Conservation (phyloP, 257 asterid species). For the Perilla frutescens region DNA sequence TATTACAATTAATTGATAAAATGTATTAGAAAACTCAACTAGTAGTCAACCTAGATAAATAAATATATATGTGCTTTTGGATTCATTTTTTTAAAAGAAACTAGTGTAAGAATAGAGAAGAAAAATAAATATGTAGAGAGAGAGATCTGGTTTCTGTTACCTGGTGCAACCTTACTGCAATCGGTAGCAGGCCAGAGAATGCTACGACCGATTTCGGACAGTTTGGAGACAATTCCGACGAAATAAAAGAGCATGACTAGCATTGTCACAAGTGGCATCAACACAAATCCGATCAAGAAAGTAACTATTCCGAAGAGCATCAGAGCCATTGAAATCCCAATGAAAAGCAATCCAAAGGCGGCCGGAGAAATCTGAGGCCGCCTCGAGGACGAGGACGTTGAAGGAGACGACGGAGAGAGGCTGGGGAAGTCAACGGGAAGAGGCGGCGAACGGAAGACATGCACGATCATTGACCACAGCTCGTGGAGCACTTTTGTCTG, state of each 20-base stretch:
- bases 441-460: slow-evolving; percentile 47
- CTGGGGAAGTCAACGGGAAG: slow-evolving; percentile 37
- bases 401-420: slow-evolving; percentile 22
- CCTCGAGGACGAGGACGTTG: slow-evolving; percentile 16
- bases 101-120: background rate
- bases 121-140: background rate
- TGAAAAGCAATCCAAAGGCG: slow-evolving; percentile 58
- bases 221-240: slow-evolving; percentile 43
- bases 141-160: background rate
- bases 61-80: too few species aligned
- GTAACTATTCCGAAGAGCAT: slow-evolving; percentile 64
- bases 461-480: slow-evolving; percentile 55
- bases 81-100: too few species aligned
- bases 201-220: slow-evolving; percentile 47
- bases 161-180: slow-evolving; percentile 32
- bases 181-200: slow-evolving; percentile 49
- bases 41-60: too few species aligned
- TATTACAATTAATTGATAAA: background rate
- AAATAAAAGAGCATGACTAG: slow-evolving; percentile 52
- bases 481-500: slow-evolving; percentile 43
- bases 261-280: slow-evolving; percentile 60
- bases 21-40: too few species aligned
- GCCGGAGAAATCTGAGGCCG: slow-evolving; percentile 49
- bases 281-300: slow-evolving; percentile 52
- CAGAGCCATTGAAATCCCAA: slow-evolving; percentile 57